A percentile compares a stretch with the other conserved stretches of the same genome.
phyloP scores from a whole-genome alignment of 768 basidiomycete genomes.

The Mycena kentingensis region DNA sequence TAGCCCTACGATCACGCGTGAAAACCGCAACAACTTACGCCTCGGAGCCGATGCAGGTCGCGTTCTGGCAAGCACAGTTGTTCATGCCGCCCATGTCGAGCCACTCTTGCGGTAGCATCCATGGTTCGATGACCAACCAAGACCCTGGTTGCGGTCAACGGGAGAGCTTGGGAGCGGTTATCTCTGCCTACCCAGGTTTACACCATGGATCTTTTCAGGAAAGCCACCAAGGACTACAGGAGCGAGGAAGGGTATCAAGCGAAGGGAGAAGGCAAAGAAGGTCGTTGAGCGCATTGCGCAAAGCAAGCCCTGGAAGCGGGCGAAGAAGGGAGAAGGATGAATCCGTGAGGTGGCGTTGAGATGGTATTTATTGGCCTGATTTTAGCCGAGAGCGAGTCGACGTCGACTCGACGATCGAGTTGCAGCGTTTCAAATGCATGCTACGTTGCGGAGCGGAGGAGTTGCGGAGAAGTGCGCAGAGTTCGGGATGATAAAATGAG shows the following conservation, averaged over 20 bases:
- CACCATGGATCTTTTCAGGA: conserved; percentile 63
- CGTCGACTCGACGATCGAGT: too few species aligned
- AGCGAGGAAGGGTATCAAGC: conserved; percentile 2
- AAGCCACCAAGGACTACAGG: conserved; percentile 23
- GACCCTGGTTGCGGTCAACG: background rate
- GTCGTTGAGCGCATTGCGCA: background rate
- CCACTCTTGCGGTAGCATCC: conserved; percentile 85
- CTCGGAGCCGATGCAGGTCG: conserved; percentile 65
- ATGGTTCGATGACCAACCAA: conserved; percentile 75
- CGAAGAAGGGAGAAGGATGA: background rate
- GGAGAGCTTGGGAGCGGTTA: background rate
- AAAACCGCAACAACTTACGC: conserved; percentile 43
- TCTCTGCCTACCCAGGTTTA: conserved; percentile 55
- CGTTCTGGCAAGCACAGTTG: conserved; percentile 62
- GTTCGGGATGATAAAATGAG: too few species aligned
- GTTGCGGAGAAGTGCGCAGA: too few species aligned
- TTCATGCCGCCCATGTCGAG: conserved; percentile 67
- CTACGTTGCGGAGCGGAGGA: too few species aligned
- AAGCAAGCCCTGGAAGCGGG: background rate
- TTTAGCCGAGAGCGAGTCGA: too few species aligned
- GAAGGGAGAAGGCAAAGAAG: background rate
- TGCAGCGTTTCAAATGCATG: too few species aligned
- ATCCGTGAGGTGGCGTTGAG: too few species aligned
- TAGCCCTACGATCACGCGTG: background rate
- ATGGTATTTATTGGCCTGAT: too few species aligned